phyloP scores from a whole-genome alignment of 768 basidiomycete genomes.

The Hebeloma cylindrosporum region DNA sequence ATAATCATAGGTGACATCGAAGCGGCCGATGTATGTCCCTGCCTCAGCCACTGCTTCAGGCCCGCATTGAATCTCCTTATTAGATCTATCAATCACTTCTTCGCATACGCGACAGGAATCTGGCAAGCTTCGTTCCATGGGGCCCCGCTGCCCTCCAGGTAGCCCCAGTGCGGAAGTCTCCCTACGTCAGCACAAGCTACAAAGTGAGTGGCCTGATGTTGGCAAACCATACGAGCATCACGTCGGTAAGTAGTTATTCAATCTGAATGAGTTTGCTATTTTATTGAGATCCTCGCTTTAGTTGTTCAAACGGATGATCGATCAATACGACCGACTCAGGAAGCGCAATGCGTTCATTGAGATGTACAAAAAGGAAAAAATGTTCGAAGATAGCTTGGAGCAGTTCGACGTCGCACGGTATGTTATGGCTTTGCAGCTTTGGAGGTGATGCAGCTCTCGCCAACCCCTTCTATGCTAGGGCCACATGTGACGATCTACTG shows the following conservation, averaged over 20 bases:
- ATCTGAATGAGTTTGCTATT: conserved; percentile 8
- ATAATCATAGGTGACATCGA: conserved; percentile 99
- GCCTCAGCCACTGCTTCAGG: conserved; percentile 1
- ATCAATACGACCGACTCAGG: conserved; percentile 87
- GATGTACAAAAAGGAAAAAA: conserved; percentile 95
- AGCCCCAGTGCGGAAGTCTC: conserved; percentile 87
- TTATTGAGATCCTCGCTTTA: conserved; percentile 28
- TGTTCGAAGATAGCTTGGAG: conserved; percentile 90
- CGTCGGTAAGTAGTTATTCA: conserved; percentile 60
- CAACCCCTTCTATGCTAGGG: no score
- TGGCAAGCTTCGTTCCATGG: conserved; percentile 99
- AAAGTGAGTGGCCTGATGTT: conserved; percentile 98
- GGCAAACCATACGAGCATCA: conserved; percentile 97
- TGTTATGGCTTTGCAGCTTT: no score
- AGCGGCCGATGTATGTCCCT: conserved; percentile 79
- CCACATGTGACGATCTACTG: no score
- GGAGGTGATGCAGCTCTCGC: no score
- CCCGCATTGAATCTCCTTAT: conserved; percentile 6
- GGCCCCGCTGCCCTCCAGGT: conserved; percentile 98
- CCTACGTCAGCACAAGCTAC: conserved; percentile 85
- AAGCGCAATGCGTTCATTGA: conserved; percentile 94
- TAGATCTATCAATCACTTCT: conserved; percentile 97
- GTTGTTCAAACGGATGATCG: conserved; percentile 95
- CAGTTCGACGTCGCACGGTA: conserved; percentile 97
- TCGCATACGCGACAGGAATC: conserved; percentile 92